These are phyloP conservation scores for Sungouiella thailandica DNA, from an alignment of 805 yeast species.

Conservation along the genomic window DNA sequence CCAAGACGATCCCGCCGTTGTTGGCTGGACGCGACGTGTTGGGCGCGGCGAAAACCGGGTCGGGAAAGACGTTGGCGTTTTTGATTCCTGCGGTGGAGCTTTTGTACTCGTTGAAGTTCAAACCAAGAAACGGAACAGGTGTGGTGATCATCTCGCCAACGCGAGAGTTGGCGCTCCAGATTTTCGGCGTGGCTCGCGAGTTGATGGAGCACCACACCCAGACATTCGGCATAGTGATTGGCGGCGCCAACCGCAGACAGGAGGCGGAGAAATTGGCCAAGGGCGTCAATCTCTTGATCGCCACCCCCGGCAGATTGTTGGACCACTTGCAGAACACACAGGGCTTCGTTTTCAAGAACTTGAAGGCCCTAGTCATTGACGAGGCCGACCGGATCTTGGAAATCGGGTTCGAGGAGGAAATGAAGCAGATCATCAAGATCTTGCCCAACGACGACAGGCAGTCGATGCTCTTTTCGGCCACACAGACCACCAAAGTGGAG, in stretches of 20 bases:
- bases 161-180: slow-evolving; percentile 94
- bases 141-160: slow-evolving; percentile 95
- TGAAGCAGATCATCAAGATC: slow-evolving; percentile 93
- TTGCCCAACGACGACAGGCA: slow-evolving; percentile 92
- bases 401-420: slow-evolving; percentile 98
- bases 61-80: slow-evolving; percentile 96
- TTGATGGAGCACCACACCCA: slow-evolving; percentile 86
- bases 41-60: slow-evolving; percentile 99
- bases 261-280: slow-evolving; percentile 92
- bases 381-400: slow-evolving; percentile 98
- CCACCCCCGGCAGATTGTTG: slow-evolving; percentile 95
- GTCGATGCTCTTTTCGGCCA: slow-evolving; percentile 97
- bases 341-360: slow-evolving; percentile 90
- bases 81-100: slow-evolving; percentile 93
- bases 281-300: slow-evolving; percentile 91
- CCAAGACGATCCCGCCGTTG: slow-evolving; percentile 93
- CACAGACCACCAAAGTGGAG: slow-evolving; percentile 98
- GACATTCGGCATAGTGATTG: slow-evolving; percentile 94
- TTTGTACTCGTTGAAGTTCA: slow-evolving; percentile 83
- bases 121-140: slow-evolving; percentile 98
- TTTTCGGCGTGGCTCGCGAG: slow-evolving; percentile 96
- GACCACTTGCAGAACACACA: slow-evolving; percentile 95
- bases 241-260: slow-evolving; percentile 96
- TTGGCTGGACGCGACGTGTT: slow-evolving; percentile 95
- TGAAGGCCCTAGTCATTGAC: slow-evolving; percentile 90